Conservation (phyloP, 108 stramenopile species). For the Aurantiochytrium sp. region DNA sequence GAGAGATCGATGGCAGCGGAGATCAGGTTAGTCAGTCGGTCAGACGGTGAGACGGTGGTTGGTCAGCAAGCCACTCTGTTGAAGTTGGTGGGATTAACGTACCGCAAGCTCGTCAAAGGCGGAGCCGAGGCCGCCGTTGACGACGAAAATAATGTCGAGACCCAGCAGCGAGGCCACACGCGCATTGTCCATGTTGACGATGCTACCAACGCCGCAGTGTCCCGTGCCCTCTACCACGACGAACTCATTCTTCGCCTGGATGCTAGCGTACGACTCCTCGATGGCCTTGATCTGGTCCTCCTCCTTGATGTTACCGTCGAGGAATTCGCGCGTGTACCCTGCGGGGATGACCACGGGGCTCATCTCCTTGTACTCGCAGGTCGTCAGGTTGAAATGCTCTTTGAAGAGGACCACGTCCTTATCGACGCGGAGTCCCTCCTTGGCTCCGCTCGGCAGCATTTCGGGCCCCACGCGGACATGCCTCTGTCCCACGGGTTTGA, state of each 20-base stretch:
- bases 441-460: slow-evolving; percentile 24
- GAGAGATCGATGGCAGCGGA: no score
- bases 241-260: slow-evolving; percentile 57
- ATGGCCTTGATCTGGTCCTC: slow-evolving; percentile 34
- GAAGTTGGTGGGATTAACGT: no score
- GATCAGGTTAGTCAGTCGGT: no score
- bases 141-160: slow-evolving; percentile 82
- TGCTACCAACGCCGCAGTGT: slow-evolving; percentile 90
- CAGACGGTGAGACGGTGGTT: no score
- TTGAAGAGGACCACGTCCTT: slow-evolving; percentile 82
- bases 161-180: slow-evolving; percentile 79
- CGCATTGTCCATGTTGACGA: slow-evolving; percentile 87
- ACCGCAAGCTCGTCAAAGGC: slow-evolving; percentile 81
- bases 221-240: slow-evolving; percentile 90
- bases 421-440: slow-evolving; percentile 73
- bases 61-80: no score
- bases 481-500: slow-evolving; percentile 93
- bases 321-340: slow-evolving; percentile 48
- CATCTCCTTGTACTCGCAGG: slow-evolving; percentile 82
- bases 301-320: slow-evolving; percentile 51
- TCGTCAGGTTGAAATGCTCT: slow-evolving; percentile 77
- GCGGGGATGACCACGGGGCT: slow-evolving; percentile 84
- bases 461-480: slow-evolving; percentile 44
- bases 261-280: slow-evolving; percentile 54
- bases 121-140: slow-evolving; percentile 86